These are phyloP conservation scores for Kodamaea restingae DNA, from an alignment of 805 yeast genomes.

Conservation along the genomic window DNA sequence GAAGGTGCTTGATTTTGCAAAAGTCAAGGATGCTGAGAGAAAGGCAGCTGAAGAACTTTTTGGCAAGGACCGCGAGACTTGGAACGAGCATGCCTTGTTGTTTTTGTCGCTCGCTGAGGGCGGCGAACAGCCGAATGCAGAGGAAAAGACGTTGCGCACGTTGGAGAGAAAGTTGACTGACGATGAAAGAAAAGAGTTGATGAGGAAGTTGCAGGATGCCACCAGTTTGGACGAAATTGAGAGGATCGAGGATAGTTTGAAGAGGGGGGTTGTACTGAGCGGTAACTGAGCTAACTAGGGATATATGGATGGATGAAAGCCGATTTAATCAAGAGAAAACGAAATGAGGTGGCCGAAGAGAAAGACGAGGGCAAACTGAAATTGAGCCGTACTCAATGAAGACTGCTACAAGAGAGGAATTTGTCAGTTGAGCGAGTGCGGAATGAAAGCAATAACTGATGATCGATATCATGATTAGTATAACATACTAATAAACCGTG, in stretches of 20 bases:
- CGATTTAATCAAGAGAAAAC: too few relatives aligned
- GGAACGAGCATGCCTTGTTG: constrained; percentile 15
- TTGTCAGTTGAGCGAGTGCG: too few relatives aligned
- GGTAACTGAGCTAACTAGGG: too few relatives aligned
- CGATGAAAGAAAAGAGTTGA: constrained; percentile 49
- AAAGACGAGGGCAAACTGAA: too few relatives aligned
- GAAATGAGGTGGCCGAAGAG: too few relatives aligned
- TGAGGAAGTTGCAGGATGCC: constrained; percentile 56
- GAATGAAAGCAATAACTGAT: too few relatives aligned
- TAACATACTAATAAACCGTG: too few relatives aligned
- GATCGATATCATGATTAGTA: too few relatives aligned
- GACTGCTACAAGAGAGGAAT: too few relatives aligned
- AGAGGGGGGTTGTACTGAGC: constrained; percentile 11
- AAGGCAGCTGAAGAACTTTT: constrained; percentile 40
- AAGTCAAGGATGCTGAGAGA: constrained; percentile 56
- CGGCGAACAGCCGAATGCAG: constrained; percentile 14
- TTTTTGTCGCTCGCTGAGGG: constrained; percentile 14
- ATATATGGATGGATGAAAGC: not conserved
- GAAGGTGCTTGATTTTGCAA: constrained; percentile 62
- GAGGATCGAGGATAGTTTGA: constrained; percentile 55
- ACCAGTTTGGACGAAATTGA: constrained; percentile 72
- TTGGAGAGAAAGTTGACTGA: constrained; percentile 47
- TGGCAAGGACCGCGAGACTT: constrained; percentile 22
- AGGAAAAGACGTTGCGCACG: constrained; percentile 29
- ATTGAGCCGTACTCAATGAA: too few relatives aligned